A percentile compares a stretch with the other conserved stretches of the same genome.
phyloP scores from a whole-genome alignment of 2,329 filamentous ascomycete species.

The Beauveria scarabaeidicola region DNA sequence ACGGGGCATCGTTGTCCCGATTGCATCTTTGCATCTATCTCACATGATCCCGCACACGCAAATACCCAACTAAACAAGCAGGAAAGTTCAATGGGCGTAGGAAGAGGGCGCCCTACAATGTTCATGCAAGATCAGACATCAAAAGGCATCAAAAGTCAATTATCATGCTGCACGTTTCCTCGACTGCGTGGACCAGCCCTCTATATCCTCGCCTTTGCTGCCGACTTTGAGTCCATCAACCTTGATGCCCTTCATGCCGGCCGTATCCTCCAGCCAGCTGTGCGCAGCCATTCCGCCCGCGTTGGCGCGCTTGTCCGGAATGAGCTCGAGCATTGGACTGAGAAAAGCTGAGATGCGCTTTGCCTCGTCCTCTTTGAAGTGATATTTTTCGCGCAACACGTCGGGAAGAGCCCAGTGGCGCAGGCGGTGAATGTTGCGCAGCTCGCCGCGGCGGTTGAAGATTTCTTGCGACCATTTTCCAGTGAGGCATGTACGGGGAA shows the following conservation, averaged over 20 bases:
- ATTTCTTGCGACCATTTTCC: slow-evolving; percentile 99
- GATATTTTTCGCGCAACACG: slow-evolving; percentile 92
- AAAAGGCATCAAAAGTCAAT: not conserved
- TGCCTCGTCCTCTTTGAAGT: slow-evolving; percentile 76
- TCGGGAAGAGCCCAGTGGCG: slow-evolving; percentile 93
- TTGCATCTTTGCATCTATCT: not conserved
- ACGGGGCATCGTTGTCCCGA: not conserved
- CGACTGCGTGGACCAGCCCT: slow-evolving; percentile 85
- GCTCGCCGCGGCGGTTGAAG: slow-evolving; percentile 94
- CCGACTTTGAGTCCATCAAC: slow-evolving; percentile 69
- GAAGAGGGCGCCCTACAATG: not conserved
- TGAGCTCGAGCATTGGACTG: slow-evolving; percentile 80
- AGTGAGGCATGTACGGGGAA: slow-evolving; percentile 84
- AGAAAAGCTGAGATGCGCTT: slow-evolving; percentile 75
- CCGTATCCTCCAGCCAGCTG: slow-evolving; percentile 71
- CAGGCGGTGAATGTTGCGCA: slow-evolving; percentile 93
- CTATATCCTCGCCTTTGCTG: slow-evolving; percentile 81
- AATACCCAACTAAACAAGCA: not conserved
- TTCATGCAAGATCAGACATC: not conserved
- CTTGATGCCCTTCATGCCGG: slow-evolving; percentile 75
- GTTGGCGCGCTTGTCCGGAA: slow-evolving; percentile 84
- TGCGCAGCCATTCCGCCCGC: slow-evolving; percentile 92
- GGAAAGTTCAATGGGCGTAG: not conserved
- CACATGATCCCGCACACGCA: not conserved
- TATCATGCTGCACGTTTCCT: slow-evolving; percentile 58